A percentile compares a stretch with the other conserved stretches of the same genome.
These are phyloP conservation scores for Blepharisma undulans DNA, from an alignment of 169 alveolate genomes.

Conservation along the genomic window DNA sequence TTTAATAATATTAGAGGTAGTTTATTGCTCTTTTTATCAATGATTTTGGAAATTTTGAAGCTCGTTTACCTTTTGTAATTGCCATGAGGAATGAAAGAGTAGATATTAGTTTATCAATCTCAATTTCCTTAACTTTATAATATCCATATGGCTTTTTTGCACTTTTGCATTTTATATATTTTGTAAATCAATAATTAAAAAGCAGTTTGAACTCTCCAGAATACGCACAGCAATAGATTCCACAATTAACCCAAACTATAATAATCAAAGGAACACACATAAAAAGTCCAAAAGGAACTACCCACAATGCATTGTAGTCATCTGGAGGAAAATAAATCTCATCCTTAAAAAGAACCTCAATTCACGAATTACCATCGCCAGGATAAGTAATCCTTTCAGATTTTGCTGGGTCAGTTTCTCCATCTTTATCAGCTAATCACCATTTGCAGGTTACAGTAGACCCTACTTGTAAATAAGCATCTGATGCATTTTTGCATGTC, in stretches of 20 bases:
- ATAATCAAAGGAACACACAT: not conserved
- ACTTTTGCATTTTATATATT: not conserved
- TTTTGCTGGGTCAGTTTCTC: conserved; percentile 2
- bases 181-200: not conserved
- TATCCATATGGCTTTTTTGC: not conserved
- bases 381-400: not conserved
- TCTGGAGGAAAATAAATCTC: not conserved
- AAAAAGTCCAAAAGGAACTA: not conserved
- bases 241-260: not conserved
- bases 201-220: not conserved
- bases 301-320: not conserved
- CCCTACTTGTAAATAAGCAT: not conserved
- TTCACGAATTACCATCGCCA: not conserved
- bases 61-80: not conserved
- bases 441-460: not conserved
- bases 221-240: not conserved
- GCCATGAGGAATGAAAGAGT: not conserved
- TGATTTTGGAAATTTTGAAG: not conserved
- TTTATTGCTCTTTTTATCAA: not conserved
- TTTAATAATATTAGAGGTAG: not conserved
- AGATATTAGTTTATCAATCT: not conserved
- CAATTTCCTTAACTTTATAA: too few relatives aligned
- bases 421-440: not conserved
- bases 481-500: not conserved
- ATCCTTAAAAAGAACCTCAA: not conserved